Percentiles rank a stretch among this genome's conserved stretches.
Evolutionary conservation across 148 eudicot genomes (phyloP).

Genomic region (Dianthus caryophyllus): DNA sequence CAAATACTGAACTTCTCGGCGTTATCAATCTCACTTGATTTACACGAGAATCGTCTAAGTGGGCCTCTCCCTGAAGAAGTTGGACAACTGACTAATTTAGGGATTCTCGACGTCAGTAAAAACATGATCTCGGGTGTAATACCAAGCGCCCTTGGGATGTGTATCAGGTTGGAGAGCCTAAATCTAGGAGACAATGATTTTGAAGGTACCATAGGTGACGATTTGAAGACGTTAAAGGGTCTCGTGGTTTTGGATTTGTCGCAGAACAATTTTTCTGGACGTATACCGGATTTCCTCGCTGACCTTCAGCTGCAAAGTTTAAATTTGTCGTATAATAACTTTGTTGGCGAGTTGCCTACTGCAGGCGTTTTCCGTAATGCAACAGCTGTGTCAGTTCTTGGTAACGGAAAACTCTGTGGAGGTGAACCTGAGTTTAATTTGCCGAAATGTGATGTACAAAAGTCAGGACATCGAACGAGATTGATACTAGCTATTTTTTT

Average conservation of each 20-base stretch:
- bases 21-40: neutral
- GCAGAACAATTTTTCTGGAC: slow-evolving; percentile 33
- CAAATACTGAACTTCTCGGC: slow-evolving; percentile 20
- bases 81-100: slow-evolving; percentile 27
- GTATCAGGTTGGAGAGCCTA: slow-evolving; percentile 16
- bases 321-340: slow-evolving; percentile 28
- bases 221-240: slow-evolving; percentile 14
- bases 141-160: slow-evolving; percentile 24
- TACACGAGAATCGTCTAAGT: slow-evolving; percentile 24
- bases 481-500: slow-evolving; percentile 7
- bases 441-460: slow-evolving; percentile 24
- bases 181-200: slow-evolving; percentile 27
- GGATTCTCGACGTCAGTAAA: slow-evolving; percentile 11
- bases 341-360: slow-evolving; percentile 38
- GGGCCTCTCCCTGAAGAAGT: slow-evolving; percentile 31
- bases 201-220: slow-evolving; percentile 16
- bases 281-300: slow-evolving; percentile 27
- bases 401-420: slow-evolving; percentile 41
- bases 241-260: slow-evolving; percentile 30
- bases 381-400: slow-evolving; percentile 24
- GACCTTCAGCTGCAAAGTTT: slow-evolving; percentile 18
- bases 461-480: neutral
- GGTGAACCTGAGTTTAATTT: slow-evolving; percentile 29
- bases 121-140: slow-evolving; percentile 34
- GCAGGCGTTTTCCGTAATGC: slow-evolving; percentile 30